These are phyloP conservation scores for Sextonia rubra DNA, from an alignment of 164 flowering plant genomes.

Conservation along the genomic window DNA sequence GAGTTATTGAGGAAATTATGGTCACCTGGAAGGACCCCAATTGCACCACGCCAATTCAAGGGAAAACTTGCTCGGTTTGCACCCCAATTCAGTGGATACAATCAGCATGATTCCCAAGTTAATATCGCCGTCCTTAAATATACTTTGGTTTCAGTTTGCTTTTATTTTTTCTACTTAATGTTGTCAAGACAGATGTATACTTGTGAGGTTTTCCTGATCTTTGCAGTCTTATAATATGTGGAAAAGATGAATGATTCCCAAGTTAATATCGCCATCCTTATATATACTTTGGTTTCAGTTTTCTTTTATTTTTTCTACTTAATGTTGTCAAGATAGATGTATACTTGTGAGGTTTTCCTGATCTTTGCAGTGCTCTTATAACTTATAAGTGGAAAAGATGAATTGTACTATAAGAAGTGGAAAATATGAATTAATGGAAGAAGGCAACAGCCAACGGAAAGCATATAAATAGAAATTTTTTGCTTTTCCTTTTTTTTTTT, in stretches of 20 bases:
- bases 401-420: too few relatives aligned
- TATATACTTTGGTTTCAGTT: background rate
- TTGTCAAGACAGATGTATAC: background rate
- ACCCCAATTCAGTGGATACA: constrained; percentile 98
- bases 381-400: background rate
- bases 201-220: background rate
- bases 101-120: constrained; percentile 99
- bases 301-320: background rate
- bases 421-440: too few relatives aligned
- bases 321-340: background rate
- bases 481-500: background rate
- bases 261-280: constrained; percentile 36
- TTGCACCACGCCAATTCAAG: constrained; percentile 93
- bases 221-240: background rate
- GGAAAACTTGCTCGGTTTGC: constrained; percentile 94
- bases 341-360: background rate
- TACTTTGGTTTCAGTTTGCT: background rate
- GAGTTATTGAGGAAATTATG: constrained; percentile 90
- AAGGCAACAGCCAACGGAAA: background rate
- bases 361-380: background rate
- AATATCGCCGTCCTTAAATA: constrained; percentile 16
- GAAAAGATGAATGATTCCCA: constrained; percentile 71
- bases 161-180: background rate
- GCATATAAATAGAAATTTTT: background rate
- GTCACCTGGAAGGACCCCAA: constrained; percentile 73